Percentiles rank a stretch among this genome's conserved stretches.
These are phyloP conservation scores for Russula brevipes DNA, from an alignment of 768 basidiomycete genomes.

Conservation along the genomic window DNA sequence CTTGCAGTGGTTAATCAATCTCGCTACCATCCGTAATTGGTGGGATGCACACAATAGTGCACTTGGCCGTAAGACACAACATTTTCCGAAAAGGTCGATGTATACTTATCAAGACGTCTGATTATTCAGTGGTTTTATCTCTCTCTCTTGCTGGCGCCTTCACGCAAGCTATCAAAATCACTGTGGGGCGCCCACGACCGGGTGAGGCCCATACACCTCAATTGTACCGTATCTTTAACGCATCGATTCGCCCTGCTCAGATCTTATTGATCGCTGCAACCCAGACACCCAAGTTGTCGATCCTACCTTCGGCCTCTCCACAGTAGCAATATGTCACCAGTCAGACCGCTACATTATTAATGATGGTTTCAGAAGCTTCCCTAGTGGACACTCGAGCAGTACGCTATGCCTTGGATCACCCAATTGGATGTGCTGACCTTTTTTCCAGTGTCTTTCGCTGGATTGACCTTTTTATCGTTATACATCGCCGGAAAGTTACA, in stretches of 20 bases:
- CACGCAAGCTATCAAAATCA: conserved; percentile 81
- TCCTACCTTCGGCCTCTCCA: conserved; percentile 66
- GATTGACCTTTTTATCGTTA: conserved; percentile 81
- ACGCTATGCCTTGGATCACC: conserved; percentile 30
- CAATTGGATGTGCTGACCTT: conserved; percentile 1
- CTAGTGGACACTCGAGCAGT: conserved; percentile 88
- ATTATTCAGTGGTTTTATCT: conserved; percentile 58
- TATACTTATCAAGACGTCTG: conserved; percentile 3
- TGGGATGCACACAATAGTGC: conserved; percentile 84
- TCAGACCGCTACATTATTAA: conserved; percentile 49
- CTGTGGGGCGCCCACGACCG: conserved; percentile 86
- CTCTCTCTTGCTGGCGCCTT: conserved; percentile 71
- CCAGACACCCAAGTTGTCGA: conserved; percentile 61
- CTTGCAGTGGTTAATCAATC: conserved; percentile 63
- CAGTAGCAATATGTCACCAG: conserved; percentile 76
- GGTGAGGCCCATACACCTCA: conserved; percentile 38
- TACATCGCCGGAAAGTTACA: conserved; percentile 93
- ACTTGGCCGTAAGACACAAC: conserved; percentile 38
- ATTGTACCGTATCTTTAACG: background rate
- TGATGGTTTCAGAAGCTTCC: conserved; percentile 91
- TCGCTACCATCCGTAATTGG: conserved; percentile 68
- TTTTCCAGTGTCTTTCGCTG: conserved; percentile 79
- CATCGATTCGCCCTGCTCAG: conserved; percentile 31
- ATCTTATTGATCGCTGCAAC: conserved; percentile 66
- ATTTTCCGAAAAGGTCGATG: background rate